Percentiles rank a stretch among this genome's conserved stretches.
These are phyloP conservation scores for Picochlorum sp. DNA, from an alignment of 139 green algal species.

Conservation along the genomic window DNA sequence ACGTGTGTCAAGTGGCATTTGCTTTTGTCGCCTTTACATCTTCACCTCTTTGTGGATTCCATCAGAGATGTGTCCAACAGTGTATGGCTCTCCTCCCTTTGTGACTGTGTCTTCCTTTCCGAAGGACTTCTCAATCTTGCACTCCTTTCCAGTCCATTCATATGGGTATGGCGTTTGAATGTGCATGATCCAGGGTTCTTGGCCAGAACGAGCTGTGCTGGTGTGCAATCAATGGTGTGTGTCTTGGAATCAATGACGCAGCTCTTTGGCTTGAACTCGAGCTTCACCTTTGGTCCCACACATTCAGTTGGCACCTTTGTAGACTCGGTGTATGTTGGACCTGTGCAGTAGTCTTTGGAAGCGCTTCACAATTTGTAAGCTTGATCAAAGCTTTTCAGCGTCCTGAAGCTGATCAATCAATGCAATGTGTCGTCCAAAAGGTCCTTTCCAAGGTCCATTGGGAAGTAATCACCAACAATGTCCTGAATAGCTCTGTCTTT, in stretches of 20 bases:
- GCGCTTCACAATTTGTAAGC: too few relatives aligned
- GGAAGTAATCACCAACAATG: too few relatives aligned
- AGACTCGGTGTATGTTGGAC: neutral
- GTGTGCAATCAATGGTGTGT: constrained; percentile 21
- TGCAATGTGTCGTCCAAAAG: too few relatives aligned
- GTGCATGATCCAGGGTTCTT: constrained; percentile 25
- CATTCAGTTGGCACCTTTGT: constrained; percentile 14
- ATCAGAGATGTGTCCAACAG: too few relatives aligned
- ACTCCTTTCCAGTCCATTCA: constrained; percentile 21
- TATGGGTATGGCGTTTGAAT: constrained; percentile 16
- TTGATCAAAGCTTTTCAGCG: too few relatives aligned
- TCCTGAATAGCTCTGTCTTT: too few relatives aligned
- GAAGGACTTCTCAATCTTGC: constrained; percentile 10
- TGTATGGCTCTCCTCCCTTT: constrained; percentile 12
- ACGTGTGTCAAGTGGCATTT: too few relatives aligned
- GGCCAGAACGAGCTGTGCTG: constrained; percentile 26
- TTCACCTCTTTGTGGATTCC: too few relatives aligned
- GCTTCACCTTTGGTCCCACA: constrained; percentile 15
- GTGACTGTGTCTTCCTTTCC: constrained; percentile 4
- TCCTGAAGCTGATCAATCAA: too few relatives aligned
- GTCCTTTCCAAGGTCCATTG: too few relatives aligned
- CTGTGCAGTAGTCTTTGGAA: neutral
- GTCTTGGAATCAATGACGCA: constrained; percentile 15
- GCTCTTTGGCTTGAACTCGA: constrained; percentile 19
- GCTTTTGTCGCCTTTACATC: too few relatives aligned